Conservation (phyloP, 768 basidiomycete species). For the Mycena filopes region DNA sequence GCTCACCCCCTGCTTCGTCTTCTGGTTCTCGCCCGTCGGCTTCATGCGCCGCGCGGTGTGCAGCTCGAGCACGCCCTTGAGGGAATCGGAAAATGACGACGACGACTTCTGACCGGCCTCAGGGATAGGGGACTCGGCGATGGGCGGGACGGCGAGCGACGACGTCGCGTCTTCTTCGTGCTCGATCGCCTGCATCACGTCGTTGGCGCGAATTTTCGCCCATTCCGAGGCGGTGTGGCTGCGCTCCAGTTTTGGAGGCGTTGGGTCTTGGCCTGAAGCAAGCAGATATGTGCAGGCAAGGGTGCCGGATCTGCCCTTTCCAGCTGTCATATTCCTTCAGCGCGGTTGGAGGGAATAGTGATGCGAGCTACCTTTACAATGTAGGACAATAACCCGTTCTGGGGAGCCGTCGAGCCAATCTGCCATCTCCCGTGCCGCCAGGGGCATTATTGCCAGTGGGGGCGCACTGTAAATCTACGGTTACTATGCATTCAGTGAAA, state of each 20-base stretch:
- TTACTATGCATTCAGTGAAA: not conserved
- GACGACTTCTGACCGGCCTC: conserved; percentile 38
- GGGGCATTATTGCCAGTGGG: conserved; percentile 77
- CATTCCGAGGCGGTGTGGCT: conserved; percentile 60
- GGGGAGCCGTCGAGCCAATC: conserved; percentile 74
- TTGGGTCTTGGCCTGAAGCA: conserved; percentile 59
- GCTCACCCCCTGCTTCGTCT: conserved; percentile 69
- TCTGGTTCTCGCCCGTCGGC: conserved; percentile 38
- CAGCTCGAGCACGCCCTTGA: conserved; percentile 70
- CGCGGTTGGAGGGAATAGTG: conserved; percentile 11
- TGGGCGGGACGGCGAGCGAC: conserved; percentile 3
- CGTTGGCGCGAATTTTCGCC: conserved; percentile 58
- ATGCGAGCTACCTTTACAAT: conserved; percentile 79
- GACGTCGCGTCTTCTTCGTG: conserved; percentile 44
- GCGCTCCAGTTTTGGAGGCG: conserved; percentile 58
- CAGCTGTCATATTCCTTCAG: conserved; percentile 54
- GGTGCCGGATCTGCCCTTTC: conserved; percentile 88
- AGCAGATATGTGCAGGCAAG: conserved; percentile 87
- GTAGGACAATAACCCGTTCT: conserved; percentile 80
- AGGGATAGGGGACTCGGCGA: conserved; percentile 7
- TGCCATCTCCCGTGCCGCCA: conserved; percentile 79
- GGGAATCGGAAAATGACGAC: conserved; percentile 49
- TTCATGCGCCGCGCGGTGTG: conserved; percentile 82
- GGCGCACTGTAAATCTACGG: conserved; percentile 63
- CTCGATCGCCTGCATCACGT: conserved; percentile 57